These are phyloP conservation scores for Macrophomina pseudophaseolina DNA, from an alignment of 2,329 filamentous ascomycete genomes.

Conservation along the genomic window DNA sequence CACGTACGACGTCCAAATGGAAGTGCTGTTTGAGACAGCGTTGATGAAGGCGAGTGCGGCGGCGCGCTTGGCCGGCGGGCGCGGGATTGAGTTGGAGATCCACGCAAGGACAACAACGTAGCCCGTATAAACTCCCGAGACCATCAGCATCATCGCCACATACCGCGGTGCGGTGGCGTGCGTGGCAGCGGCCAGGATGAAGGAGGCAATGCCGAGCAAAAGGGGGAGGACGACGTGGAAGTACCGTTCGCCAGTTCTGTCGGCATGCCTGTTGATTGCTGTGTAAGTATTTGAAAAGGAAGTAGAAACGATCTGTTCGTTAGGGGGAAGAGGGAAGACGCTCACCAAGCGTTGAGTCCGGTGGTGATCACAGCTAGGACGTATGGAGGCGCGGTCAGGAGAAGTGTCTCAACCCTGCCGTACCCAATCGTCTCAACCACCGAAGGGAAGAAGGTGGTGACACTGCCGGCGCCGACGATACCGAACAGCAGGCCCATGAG, in stretches of 20 bases:
- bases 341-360: constrained; percentile 65
- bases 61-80: constrained; percentile 76
- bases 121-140: constrained; percentile 63
- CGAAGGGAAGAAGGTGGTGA: constrained; percentile 53
- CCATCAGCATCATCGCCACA: constrained; percentile 74
- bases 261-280: constrained; percentile 58
- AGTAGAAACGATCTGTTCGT: too few relatives aligned
- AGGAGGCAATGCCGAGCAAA: constrained; percentile 65
- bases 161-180: constrained; percentile 67
- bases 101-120: constrained; percentile 70
- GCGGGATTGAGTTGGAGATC: constrained; percentile 77
- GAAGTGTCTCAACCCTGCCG: constrained; percentile 52
- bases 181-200: constrained; percentile 71
- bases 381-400: constrained; percentile 60
- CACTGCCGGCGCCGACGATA: constrained; percentile 46
- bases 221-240: constrained; percentile 69
- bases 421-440: constrained; percentile 54
- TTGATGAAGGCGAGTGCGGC: constrained; percentile 79
- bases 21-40: constrained; percentile 69
- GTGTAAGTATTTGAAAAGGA: neutral
- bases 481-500: constrained; percentile 47
- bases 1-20: constrained; percentile 73
- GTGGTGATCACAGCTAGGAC: constrained; percentile 64
- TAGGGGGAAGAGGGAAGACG: too few relatives aligned
- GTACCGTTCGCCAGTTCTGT: constrained; percentile 72